These are phyloP conservation scores for Kazachstania taianensis DNA, from an alignment of 805 yeast species.

Conservation along the genomic window DNA sequence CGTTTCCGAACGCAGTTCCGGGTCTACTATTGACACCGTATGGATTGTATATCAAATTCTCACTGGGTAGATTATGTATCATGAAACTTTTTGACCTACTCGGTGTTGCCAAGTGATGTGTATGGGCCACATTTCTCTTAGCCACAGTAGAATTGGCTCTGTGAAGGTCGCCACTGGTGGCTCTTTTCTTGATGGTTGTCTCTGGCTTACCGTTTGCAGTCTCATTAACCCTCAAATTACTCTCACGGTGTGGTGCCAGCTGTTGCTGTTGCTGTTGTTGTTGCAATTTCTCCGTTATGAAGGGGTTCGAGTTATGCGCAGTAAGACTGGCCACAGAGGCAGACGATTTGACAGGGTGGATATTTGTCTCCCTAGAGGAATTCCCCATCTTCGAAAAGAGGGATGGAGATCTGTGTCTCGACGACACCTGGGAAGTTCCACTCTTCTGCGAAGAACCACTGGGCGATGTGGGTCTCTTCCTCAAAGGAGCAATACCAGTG, in stretches of 20 bases:
- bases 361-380: slow-evolving; percentile 1
- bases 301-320: slow-evolving; percentile 26
- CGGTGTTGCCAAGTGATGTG: slow-evolving; percentile 9
- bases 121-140: slow-evolving; percentile 6
- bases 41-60: slow-evolving; percentile 49
- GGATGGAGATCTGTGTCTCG: slow-evolving; percentile 18
- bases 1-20: slow-evolving; percentile 9
- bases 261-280: no score
- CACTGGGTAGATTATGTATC: slow-evolving; percentile 18
- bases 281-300: slow-evolving; percentile 14
- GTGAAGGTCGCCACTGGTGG: slow-evolving; percentile 1
- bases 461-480: slow-evolving; percentile 7
- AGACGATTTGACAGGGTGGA: slow-evolving; percentile 16
- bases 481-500: slow-evolving; percentile 5
- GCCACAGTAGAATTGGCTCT: slow-evolving; percentile 3
- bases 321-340: slow-evolving; percentile 20
- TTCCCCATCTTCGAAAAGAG: slow-evolving; percentile 8
- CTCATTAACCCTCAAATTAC: no score
- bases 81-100: slow-evolving; percentile 9
- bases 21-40: slow-evolving; percentile 35
- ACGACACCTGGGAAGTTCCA: neutral
- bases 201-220: slow-evolving; percentile 1
- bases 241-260: slow-evolving; percentile 4
- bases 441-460: neutral
- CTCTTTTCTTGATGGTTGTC: neutral